Evolutionary conservation across 2,329 filamentous ascomycete species (phyloP).

Genomic region (Madurella mycetomatis): DNA sequence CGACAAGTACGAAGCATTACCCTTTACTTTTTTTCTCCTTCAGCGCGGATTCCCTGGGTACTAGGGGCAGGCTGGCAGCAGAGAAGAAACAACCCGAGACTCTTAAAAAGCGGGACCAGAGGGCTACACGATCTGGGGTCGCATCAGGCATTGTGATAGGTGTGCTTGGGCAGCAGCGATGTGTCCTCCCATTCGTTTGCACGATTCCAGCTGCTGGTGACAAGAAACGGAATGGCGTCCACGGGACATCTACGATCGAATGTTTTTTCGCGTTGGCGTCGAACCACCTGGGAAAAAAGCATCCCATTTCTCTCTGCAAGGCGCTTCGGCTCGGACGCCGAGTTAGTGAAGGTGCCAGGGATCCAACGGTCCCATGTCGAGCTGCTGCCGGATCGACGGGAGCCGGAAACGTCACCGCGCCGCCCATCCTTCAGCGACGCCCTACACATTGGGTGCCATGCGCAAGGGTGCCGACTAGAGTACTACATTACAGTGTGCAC

Average conservation of each 20-base stretch:
- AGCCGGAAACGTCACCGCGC: conserved; percentile 17
- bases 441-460: neutral
- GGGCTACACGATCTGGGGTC: neutral
- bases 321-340: neutral
- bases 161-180: neutral
- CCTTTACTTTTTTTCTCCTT: neutral
- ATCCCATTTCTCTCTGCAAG: conserved; percentile 13
- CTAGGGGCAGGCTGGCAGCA: conserved; percentile 2
- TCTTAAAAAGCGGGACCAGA: conserved; percentile 12
- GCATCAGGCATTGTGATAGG: neutral
- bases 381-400: conserved; percentile 23
- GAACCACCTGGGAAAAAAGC: conserved; percentile 25
- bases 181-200: neutral
- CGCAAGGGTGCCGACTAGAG: no score
- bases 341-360: conserved; percentile 21
- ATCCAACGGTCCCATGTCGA: conserved; percentile 28
- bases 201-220: neutral
- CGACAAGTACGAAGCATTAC: conserved; percentile 7
- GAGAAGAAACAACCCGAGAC: conserved; percentile 16
- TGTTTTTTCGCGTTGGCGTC: conserved; percentile 27
- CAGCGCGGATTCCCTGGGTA: neutral
- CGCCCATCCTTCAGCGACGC: conserved; percentile 11
- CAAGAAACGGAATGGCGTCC: neutral
- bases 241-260: conserved; percentile 22
- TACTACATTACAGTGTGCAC: no score